Evolutionary conservation across 345 rosid genomes (phyloP).

Genomic region (Hypericum androsaemum): DNA sequence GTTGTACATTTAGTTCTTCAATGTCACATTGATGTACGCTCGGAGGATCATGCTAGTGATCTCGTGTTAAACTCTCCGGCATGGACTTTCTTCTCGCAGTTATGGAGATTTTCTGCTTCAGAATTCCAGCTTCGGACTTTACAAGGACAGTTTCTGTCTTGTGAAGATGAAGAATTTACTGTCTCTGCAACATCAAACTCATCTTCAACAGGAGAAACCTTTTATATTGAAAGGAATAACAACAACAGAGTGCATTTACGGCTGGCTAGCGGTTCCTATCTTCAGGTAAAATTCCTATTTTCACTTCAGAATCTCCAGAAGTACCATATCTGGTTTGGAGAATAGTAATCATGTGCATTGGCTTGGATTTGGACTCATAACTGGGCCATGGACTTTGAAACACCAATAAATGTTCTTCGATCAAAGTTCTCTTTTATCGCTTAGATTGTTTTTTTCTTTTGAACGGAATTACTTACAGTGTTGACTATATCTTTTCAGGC

Average conservation of each 20-base stretch:
- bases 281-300: conserved; percentile 34
- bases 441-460: too few species aligned
- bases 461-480: conserved; percentile 6
- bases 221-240: conserved; percentile 42
- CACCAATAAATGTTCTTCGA: too few species aligned
- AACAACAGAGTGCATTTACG: conserved; percentile 40
- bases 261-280: conserved; percentile 40
- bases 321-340: neutral
- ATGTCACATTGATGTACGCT: too few species aligned
- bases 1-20: too few species aligned
- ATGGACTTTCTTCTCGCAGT: conserved; percentile 25
- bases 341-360: too few species aligned
- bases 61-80: too few species aligned
- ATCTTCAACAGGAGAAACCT: conserved; percentile 36
- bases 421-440: too few species aligned
- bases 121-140: conserved; percentile 44
- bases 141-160: conserved; percentile 51
- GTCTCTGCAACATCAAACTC: conserved; percentile 43
- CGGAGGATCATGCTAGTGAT: too few species aligned
- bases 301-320: conserved; percentile 1
- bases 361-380: too few species aligned
- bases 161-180: conserved; percentile 45
- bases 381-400: too few species aligned
- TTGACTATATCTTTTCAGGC: conserved; percentile 34
- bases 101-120: conserved; percentile 54